These are phyloP conservation scores for Exophiala dermatitidis DNA, from an alignment of 2,329 filamentous ascomycete species.

Conservation along the genomic window DNA sequence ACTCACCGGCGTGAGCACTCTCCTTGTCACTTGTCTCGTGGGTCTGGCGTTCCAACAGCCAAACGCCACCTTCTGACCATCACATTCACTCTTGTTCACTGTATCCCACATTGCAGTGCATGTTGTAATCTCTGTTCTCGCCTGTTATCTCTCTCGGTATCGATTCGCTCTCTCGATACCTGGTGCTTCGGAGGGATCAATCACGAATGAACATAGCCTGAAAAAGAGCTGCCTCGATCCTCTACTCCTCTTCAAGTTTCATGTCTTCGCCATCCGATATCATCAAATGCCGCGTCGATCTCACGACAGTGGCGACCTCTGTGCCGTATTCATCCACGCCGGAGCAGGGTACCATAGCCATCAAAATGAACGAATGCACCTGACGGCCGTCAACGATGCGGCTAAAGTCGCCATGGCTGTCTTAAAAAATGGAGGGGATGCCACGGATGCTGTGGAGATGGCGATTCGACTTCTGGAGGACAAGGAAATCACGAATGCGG, in stretches of 20 bases:
- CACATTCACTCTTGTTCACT: neutral
- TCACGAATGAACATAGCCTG: neutral
- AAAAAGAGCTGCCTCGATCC: neutral
- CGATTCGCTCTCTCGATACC: no score
- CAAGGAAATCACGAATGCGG: constrained; percentile 91
- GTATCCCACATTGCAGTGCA: neutral
- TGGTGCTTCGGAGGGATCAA: no score
- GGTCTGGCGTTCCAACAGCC: neutral
- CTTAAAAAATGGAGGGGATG: constrained; percentile 67
- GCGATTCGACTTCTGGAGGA: constrained; percentile 85
- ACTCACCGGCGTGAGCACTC: neutral
- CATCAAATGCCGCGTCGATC: constrained; percentile 32
- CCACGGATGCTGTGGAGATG: constrained; percentile 82
- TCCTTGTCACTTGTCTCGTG: neutral
- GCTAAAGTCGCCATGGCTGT: constrained; percentile 76
- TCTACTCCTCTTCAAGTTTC: neutral
- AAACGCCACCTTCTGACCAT: neutral
- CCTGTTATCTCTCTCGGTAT: no score
- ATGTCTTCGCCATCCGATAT: constrained; percentile 5
- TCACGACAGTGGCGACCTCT: constrained; percentile 42
- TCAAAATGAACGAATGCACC: constrained; percentile 75
- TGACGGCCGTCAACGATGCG: constrained; percentile 80
- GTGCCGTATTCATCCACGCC: constrained; percentile 89
- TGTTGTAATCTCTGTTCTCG: neutral
- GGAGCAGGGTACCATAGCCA: constrained; percentile 89